phyloP scores from a whole-genome alignment of 257 asterid genomes.

The Solanum chmielewskii region DNA sequence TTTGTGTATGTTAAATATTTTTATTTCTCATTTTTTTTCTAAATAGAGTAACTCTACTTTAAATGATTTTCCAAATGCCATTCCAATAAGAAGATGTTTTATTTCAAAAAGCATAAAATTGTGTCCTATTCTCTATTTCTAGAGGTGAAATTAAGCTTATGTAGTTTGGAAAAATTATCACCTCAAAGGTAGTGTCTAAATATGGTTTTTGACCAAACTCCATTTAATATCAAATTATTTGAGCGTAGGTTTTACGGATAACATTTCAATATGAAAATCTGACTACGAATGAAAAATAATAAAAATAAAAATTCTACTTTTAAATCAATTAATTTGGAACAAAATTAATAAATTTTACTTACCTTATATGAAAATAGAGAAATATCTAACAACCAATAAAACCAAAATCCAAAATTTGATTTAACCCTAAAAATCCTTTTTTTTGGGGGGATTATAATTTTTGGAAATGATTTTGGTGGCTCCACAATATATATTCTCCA shows the following conservation, averaged over 20 bases:
- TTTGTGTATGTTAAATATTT: background rate
- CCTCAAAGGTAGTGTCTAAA: background rate
- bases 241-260: background rate
- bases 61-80: background rate
- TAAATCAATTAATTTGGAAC: background rate
- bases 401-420: background rate
- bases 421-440: background rate
- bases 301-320: background rate
- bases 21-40: too few species aligned
- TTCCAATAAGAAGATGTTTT: background rate
- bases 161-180: background rate
- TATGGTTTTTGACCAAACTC: background rate
- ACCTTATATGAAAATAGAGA: background rate
- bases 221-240: background rate
- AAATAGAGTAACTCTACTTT: background rate
- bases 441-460: background rate
- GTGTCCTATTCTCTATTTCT: background rate
- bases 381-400: background rate
- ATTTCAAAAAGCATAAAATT: background rate
- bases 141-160: background rate
- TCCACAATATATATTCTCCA: background rate
- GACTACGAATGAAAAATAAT: background rate
- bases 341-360: background rate
- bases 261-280: too few species aligned
- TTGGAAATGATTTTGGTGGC: background rate